These are phyloP conservation scores for Nymphaea thermarum DNA, from an alignment of 164 flowering plant species.

Conservation along the genomic window DNA sequence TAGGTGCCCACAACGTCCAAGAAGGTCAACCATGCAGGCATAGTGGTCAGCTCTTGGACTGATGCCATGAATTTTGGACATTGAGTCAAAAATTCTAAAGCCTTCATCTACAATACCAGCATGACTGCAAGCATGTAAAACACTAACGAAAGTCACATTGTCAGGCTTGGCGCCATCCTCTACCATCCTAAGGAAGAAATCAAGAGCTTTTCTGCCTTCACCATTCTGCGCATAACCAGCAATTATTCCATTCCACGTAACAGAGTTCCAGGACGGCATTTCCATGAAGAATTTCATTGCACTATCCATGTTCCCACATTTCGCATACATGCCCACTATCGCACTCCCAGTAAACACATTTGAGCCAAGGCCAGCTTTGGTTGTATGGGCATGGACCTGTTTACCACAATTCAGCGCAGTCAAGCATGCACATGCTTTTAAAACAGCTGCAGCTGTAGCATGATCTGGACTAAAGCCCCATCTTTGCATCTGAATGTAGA, in stretches of 20 bases:
- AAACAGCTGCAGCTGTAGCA: slow-evolving; percentile 51
- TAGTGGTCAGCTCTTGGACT: slow-evolving; percentile 70
- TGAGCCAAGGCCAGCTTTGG: slow-evolving; percentile 22
- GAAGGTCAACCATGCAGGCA: slow-evolving; percentile 77
- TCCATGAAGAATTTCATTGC: slow-evolving; percentile 40
- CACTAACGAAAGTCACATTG: slow-evolving; percentile 66
- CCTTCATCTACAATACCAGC: slow-evolving; percentile 58
- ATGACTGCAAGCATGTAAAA: slow-evolving; percentile 64
- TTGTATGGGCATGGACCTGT: slow-evolving; percentile 29
- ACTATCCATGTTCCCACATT: slow-evolving; percentile 51
- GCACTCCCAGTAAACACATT: slow-evolving; percentile 50
- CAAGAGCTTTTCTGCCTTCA: slow-evolving; percentile 42
- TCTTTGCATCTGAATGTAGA: slow-evolving; percentile 44
- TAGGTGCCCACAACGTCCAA: slow-evolving; percentile 71
- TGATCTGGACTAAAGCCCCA: slow-evolving; percentile 26
- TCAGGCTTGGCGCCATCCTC: slow-evolving; percentile 28
- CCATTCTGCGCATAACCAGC: slow-evolving; percentile 80
- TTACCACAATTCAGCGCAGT: slow-evolving; percentile 29
- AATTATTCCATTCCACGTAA: slow-evolving; percentile 80
- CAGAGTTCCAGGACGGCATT: slow-evolving; percentile 33
- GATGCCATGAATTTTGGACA: slow-evolving; percentile 48
- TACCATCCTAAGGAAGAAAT: slow-evolving; percentile 49
- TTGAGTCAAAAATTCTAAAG: slow-evolving; percentile 27
- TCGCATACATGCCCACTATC: slow-evolving; percentile 68
- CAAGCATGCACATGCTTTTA: slow-evolving; percentile 61